Evolutionary conservation across 2,329 filamentous ascomycete species (phyloP), one percentile per base, ranked within the genome.

Genomic region (Mollisia scopiformis): DNA sequence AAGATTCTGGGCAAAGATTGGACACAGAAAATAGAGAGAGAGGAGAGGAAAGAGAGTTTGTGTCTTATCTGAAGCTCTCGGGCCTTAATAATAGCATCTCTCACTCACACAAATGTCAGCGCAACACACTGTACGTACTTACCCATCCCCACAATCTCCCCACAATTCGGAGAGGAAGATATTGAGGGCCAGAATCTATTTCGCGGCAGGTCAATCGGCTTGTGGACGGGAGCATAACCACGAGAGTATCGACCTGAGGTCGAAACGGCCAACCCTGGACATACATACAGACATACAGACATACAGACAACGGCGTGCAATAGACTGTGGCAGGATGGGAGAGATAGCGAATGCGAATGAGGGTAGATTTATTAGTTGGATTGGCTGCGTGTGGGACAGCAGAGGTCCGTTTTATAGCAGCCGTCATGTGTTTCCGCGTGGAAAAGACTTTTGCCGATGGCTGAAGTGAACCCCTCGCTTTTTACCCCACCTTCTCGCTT

Each of bases 121-220:
- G 37, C 37, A 43, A 43, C 3, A 43, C 5, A 41, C 30, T 33
- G 30, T 35, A 46, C 19, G 21, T 53, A 53, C 30, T 14, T 21
- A n/a, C 27, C 28, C 16, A 6, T 37, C 39, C 39, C 39, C 39
- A 43, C n/a, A 11, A 21, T 43, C 23, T 43, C n/a, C 39, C 2
- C 39, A n/a, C 39, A 10, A 21, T 19, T 10, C n/a, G n/a, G n/a
- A 13, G 10, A 8, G 16, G 16, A 21, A 43, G n/a, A 43, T 43
- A 35, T n/a, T n/a, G n/a, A n/a, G n/a, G 31, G 27, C 11, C 19
- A 27, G 28, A 16, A 33, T 14, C n/a, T 13, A 21, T 19, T 13
- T 28, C 41, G 46, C 56, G 56, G 60, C 60, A 62, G n/a, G 54
- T 62, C 56, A 56, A 49, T 62, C 56, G 60, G 60, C 60, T 59